phyloP scores from a whole-genome alignment of 352 stramenopile species.

The Blastocystis sp. region DNA sequence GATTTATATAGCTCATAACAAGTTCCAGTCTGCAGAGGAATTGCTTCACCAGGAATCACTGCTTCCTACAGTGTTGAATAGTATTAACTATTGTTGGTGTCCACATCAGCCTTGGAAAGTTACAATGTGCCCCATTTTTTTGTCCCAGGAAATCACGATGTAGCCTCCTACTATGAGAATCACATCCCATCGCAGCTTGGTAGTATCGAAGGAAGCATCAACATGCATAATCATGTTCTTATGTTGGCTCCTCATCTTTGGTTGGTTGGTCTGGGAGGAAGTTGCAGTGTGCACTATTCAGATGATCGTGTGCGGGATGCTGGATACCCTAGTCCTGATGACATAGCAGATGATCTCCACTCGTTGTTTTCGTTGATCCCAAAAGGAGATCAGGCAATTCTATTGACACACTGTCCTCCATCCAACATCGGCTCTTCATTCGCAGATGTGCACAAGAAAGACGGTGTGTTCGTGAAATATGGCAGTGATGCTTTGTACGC shows the following conservation, averaged over 20 bases:
- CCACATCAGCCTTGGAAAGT: neutral
- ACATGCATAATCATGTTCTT: neutral
- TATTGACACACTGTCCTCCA: conserved; percentile 26
- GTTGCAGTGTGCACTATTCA: neutral
- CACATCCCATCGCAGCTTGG: neutral
- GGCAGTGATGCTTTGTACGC: conserved; percentile 8
- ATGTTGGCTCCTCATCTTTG: neutral
- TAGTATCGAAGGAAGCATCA: neutral
- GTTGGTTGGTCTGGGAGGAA: conserved; percentile 30
- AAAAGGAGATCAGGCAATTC: conserved; percentile 17
- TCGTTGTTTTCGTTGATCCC: neutral
- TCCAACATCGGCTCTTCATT: neutral
- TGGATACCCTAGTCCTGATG: neutral
- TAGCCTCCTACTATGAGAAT: neutral
- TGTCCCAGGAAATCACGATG: conserved; percentile 40
- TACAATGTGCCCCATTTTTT: neutral
- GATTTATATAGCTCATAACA: neutral
- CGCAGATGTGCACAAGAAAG: neutral
- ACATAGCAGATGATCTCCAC: conserved; percentile 1
- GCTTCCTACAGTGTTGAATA: too few species aligned
- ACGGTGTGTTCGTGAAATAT: neutral
- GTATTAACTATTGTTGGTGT: too few species aligned
- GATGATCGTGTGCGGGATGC: neutral
- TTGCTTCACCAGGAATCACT: too few species aligned
- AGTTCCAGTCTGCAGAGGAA: too few species aligned